These are phyloP conservation scores for Parathielavia hyrcaniae DNA, from an alignment of 495 filamentous ascomycete species.

Conservation along the genomic window DNA sequence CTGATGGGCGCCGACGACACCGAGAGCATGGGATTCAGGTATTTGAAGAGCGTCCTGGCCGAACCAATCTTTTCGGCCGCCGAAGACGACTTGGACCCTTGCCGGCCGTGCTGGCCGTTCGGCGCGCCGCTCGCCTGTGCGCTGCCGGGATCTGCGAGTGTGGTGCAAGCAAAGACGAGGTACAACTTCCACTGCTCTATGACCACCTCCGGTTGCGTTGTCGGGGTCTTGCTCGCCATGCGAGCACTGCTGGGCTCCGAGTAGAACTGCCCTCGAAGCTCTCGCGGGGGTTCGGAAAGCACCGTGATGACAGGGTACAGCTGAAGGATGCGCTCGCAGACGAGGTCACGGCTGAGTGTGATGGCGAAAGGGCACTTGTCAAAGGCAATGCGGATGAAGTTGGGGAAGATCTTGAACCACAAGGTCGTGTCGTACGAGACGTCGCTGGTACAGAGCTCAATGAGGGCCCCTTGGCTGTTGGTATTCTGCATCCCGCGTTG, in stretches of 20 bases:
- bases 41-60: slow-evolving; percentile 79
- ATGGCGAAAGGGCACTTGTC: slow-evolving; percentile 88
- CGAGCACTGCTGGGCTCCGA: slow-evolving; percentile 42
- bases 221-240: slow-evolving; percentile 51
- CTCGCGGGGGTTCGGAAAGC: slow-evolving; percentile 66
- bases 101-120: slow-evolving; percentile 75
- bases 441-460: slow-evolving; percentile 93
- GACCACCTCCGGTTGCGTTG: slow-evolving; percentile 76
- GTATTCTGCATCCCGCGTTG: slow-evolving; percentile 85
- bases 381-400: slow-evolving; percentile 83
- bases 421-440: slow-evolving; percentile 88
- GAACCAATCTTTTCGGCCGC: slow-evolving; percentile 79
- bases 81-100: slow-evolving; percentile 67
- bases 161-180: slow-evolving; percentile 93
- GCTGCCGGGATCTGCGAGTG: slow-evolving; percentile 75
- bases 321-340: slow-evolving; percentile 84
- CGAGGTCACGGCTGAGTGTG: slow-evolving; percentile 79
- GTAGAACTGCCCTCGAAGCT: slow-evolving; percentile 44
- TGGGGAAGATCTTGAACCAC: slow-evolving; percentile 97
- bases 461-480: slow-evolving; percentile 74
- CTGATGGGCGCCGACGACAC: slow-evolving; percentile 69
- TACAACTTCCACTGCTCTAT: slow-evolving; percentile 99
- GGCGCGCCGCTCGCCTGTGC: slow-evolving; percentile 51
- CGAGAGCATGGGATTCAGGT: slow-evolving; percentile 79
- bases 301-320: slow-evolving; percentile 79